Evolutionary conservation across 805 yeast species (phyloP), one percentile per base, ranked within the genome.

Genomic region (Cyberlindnera sargentensis): DNA sequence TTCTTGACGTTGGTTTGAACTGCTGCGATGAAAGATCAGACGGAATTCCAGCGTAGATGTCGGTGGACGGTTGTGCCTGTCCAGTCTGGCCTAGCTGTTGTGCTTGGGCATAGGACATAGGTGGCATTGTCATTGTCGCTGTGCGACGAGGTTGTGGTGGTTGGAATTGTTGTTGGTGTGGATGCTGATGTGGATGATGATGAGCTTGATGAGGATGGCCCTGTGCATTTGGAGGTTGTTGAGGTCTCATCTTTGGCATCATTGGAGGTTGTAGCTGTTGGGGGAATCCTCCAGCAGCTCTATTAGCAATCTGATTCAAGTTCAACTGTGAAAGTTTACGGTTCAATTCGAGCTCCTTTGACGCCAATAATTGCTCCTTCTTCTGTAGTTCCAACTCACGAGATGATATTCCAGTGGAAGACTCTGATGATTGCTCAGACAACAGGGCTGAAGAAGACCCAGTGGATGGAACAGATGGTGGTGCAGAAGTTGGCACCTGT

Each of bases 1-100:
- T 72, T 50, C 76, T 61, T 4, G 71, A 64, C n/a, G 75, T 66
- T 32, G 71, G 68, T 44, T 48, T 60, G 45, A 58, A 52, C 39
- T 44, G 51, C 31, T 46, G 44, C 39, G 48, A 35, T 36, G 42
- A 5, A 44, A 47, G 15, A 34, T 42, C 49, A 41, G 44, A 3
- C 27, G 41, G 46, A 20, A 47, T 40, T n/a, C 53, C 48, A 28
- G 36, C 30, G 31, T 44, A 44, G 24, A 47, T 43, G 31, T 49
- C 52, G 3, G 50, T 25, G 3, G 47, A 51, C 40, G 50, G 25
- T 9, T 38, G 15, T 24, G 56, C 52, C 56, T 50, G 53, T 47
- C 55, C 40, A 41, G 52, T 57, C 42, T 51, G 56, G 34, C 27
- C 41, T 37, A 46, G 61, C 39, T 51, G 60, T 42, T 49, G 52